Evolutionary conservation across 163 green algal species (phyloP).

Genomic region (Prototheca stagnorum): DNA sequence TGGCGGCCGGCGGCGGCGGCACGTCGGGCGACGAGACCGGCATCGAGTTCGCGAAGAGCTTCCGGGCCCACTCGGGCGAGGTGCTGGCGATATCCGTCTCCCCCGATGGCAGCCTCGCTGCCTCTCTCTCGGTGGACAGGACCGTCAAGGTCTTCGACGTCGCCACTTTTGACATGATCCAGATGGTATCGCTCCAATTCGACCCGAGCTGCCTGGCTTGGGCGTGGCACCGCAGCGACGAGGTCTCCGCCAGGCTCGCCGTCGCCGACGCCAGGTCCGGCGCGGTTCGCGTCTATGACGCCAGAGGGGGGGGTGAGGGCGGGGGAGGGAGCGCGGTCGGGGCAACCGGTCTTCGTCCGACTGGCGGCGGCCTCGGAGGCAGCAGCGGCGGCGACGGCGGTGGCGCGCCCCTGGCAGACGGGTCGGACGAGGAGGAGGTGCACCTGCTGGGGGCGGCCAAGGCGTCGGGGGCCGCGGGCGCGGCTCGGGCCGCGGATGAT

Average conservation of each 20-base stretch:
- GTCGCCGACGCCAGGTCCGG: conserved; percentile 58
- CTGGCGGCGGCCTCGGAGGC: too few relatives aligned
- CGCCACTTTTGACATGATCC: conserved; percentile 91
- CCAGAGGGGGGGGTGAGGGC: too few relatives aligned
- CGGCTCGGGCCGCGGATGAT: too few relatives aligned
- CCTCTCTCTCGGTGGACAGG: conserved; percentile 60
- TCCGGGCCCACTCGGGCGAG: conserved; percentile 61
- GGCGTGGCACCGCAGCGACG: conserved; percentile 63
- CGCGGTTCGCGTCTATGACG: conserved; percentile 65
- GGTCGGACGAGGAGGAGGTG: too few relatives aligned
- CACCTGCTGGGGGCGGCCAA: too few relatives aligned
- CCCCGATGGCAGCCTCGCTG: conserved; percentile 56
- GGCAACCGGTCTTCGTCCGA: too few relatives aligned
- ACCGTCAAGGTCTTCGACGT: conserved; percentile 91
- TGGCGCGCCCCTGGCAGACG: too few relatives aligned
- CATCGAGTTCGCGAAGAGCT: conserved; percentile 97
- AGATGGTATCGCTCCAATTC: conserved; percentile 76
- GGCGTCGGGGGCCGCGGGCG: too few relatives aligned
- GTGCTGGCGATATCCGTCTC: conserved; percentile 56
- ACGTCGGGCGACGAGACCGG: conserved; percentile 36
- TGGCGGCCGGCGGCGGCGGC: too few relatives aligned
- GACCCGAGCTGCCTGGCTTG: conserved; percentile 57
- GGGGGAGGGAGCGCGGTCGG: too few relatives aligned
- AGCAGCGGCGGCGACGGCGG: too few relatives aligned
- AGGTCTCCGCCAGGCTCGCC: conserved; percentile 52